Conservation (phyloP, 2,329 filamentous ascomycete genomes). For the Lecanicillium sp. region DNA sequence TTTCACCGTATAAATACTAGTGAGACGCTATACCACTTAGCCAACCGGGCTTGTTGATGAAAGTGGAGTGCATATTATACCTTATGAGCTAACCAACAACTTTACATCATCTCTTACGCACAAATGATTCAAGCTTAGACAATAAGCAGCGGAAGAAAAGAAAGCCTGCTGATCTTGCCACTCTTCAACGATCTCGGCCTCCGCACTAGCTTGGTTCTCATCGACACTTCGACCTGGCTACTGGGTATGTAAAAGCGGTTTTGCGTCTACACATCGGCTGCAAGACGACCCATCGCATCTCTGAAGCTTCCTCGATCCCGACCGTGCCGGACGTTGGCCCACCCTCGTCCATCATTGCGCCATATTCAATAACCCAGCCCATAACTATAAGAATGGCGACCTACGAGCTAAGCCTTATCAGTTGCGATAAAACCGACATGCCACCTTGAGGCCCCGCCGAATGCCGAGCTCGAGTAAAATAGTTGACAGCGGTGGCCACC, state of each 20-base stretch:
- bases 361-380: not conserved
- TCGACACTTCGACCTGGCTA: no score
- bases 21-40: constrained; percentile 32
- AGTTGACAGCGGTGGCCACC: not conserved
- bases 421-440: constrained; percentile 1
- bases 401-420: constrained; percentile 10
- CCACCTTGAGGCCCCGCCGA: constrained; percentile 8
- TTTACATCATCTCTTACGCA: no score
- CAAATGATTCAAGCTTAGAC: no score
- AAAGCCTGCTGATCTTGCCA: not conserved
- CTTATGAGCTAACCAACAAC: not conserved
- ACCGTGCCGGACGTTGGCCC: not conserved
- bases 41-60: constrained; percentile 23
- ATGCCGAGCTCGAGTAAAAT: not conserved
- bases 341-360: not conserved
- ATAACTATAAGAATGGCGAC: constrained; percentile 3
- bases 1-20: constrained; percentile 24
- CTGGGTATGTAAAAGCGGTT: no score
- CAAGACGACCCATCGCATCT: not conserved
- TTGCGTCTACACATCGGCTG: not conserved
- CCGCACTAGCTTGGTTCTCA: constrained; percentile 4
- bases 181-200: constrained; percentile 2
- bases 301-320: not conserved
- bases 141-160: no score
- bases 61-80: not conserved